Conservation (phyloP, 805 yeast species). For the Metschnikowia orientalis region DNA sequence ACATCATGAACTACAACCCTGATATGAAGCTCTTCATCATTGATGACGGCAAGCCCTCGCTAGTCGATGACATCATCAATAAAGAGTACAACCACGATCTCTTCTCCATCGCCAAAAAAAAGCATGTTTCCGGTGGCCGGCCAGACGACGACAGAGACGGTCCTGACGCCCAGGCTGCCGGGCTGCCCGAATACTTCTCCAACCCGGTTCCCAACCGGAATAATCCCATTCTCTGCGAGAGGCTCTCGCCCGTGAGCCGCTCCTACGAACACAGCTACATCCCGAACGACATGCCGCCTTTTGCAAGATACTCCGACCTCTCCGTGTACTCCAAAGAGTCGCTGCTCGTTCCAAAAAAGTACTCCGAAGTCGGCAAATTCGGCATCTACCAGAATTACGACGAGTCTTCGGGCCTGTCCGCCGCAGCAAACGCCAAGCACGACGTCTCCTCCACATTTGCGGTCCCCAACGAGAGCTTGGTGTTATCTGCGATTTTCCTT, state of each 20-base stretch:
- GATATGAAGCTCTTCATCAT: conserved; percentile 30
- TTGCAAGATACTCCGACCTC: conserved; percentile 32
- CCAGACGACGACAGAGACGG: neutral
- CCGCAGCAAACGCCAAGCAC: no score
- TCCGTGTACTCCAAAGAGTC: conserved; percentile 19
- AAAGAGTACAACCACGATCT: conserved; percentile 13
- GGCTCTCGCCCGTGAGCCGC: conserved; percentile 4
- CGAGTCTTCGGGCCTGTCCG: no score
- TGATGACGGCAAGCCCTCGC: conserved; percentile 32
- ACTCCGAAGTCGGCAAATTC: conserved; percentile 30
- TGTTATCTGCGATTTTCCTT: conserved; percentile 27
- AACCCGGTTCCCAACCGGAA: conserved; percentile 32
- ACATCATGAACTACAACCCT: conserved; percentile 29
- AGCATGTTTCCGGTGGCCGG: neutral
- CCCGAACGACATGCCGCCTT: conserved; percentile 36
- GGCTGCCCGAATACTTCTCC: conserved; percentile 10
- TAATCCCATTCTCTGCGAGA: conserved; percentile 22
- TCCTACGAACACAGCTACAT: conserved; percentile 15
- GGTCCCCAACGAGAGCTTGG: conserved; percentile 29
- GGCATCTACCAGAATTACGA: conserved; percentile 32
- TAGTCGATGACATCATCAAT: conserved; percentile 33
- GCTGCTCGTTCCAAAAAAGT: conserved; percentile 33
- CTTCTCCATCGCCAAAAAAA: conserved; percentile 2
- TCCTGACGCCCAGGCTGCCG: neutral
- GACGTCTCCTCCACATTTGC: conserved; percentile 29